These are phyloP conservation scores for Apiotrichum gracile DNA, from an alignment of 1,284 basidiomycete species.

Conservation along the genomic window DNA sequence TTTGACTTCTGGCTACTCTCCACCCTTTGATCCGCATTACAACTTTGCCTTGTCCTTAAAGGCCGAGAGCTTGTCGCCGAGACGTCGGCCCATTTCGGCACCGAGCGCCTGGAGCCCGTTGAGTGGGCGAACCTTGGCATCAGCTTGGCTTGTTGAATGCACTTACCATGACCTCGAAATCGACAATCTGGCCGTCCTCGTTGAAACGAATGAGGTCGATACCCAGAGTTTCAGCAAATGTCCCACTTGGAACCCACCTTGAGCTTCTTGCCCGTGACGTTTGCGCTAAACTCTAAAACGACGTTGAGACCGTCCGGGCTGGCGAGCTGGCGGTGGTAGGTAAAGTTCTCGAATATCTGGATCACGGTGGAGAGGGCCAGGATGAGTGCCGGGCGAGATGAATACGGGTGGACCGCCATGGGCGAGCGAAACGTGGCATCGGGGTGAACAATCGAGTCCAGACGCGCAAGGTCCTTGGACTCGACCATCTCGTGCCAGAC, in stretches of 20 bases:
- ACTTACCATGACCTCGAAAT: conserved; percentile 21
- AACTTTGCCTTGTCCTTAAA: conserved; percentile 16
- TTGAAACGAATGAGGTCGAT: conserved; percentile 14
- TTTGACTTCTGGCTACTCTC: background rate
- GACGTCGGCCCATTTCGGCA: conserved; percentile 6
- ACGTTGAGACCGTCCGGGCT: conserved; percentile 9
- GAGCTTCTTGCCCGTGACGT: conserved; percentile 9
- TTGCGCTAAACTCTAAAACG: conserved; percentile 14
- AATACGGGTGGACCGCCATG: conserved; percentile 5
- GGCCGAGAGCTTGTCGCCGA: conserved; percentile 7
- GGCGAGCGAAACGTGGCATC: conserved; percentile 18
- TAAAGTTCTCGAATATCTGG: conserved; percentile 14
- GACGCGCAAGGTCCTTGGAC: background rate
- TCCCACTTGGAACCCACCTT: background rate
- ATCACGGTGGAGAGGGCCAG: conserved; percentile 12
- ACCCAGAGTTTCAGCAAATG: background rate
- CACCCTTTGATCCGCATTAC: background rate
- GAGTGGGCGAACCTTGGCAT: conserved; percentile 11
- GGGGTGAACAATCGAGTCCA: conserved; percentile 11
- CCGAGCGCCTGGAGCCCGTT: conserved; percentile 14
- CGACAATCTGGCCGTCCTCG: conserved; percentile 11
- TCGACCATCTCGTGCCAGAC: conserved; percentile 15
- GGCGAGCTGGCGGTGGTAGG: conserved; percentile 13
- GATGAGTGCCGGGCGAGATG: conserved; percentile 7
- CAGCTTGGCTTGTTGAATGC: no score